Evolutionary conservation across 2,329 filamentous ascomycete genomes (phyloP).

Genomic region (Xylaria sp.): DNA sequence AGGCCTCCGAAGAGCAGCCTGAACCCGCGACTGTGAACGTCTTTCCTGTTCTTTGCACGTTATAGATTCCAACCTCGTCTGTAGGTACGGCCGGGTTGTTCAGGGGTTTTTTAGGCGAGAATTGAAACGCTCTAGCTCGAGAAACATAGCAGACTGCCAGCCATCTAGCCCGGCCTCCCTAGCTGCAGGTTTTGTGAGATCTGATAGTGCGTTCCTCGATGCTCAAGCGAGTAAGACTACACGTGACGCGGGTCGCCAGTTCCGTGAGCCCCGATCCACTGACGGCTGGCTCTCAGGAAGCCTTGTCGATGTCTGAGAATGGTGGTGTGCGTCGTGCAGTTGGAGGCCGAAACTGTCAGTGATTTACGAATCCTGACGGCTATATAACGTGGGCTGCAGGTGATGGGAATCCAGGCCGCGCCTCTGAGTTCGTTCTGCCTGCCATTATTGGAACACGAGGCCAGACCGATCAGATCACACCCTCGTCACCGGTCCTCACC

Average conservation of each 20-base stretch:
- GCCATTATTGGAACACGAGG: background rate
- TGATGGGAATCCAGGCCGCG: slow-evolving; percentile 19
- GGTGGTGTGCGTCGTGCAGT: background rate
- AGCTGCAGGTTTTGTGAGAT: slow-evolving; percentile 23
- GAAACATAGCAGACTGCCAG: background rate
- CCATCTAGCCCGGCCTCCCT: background rate
- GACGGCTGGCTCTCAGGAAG: slow-evolving; percentile 9
- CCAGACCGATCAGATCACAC: background rate
- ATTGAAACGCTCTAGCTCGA: background rate
- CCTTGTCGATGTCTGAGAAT: slow-evolving; percentile 2
- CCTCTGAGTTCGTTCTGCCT: slow-evolving; percentile 2
- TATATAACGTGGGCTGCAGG: slow-evolving; percentile 14
- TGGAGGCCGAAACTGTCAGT: slow-evolving; percentile 1
- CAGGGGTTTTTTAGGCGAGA: background rate
- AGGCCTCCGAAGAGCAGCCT: slow-evolving; percentile 1
- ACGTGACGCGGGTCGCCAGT: slow-evolving; percentile 11
- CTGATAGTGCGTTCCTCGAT: slow-evolving; percentile 18
- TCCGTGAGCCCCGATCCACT: slow-evolving; percentile 22
- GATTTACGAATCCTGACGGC: slow-evolving; percentile 24
- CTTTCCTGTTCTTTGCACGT: background rate
- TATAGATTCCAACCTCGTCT: background rate
- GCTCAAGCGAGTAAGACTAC: slow-evolving; percentile 21
- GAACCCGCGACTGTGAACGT: slow-evolving; percentile 8
- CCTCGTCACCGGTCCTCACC: slow-evolving; percentile 16
- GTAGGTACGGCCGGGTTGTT: background rate